phyloP scores from a whole-genome alignment of 2,329 filamentous ascomycete species.

The Alternaria triticimaculans region DNA sequence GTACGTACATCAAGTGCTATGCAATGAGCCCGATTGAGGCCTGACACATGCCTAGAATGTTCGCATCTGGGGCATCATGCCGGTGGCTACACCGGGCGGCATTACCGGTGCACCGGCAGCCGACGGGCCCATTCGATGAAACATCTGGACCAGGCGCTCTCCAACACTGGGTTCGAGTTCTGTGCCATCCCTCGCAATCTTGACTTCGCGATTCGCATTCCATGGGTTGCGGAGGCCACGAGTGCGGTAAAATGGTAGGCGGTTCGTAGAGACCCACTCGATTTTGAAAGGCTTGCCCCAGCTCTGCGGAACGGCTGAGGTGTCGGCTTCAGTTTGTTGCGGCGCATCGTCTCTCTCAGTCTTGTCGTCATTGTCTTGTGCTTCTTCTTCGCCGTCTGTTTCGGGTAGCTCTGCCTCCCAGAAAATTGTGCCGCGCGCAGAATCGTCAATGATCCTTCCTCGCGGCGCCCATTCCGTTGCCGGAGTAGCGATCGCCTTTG shows the following conservation, averaged over 20 bases:
- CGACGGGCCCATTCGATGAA: constrained; percentile 58
- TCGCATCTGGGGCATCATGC: constrained; percentile 39
- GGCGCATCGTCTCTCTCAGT: constrained; percentile 42
- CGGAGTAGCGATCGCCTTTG: constrained; percentile 80
- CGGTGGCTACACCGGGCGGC: constrained; percentile 27
- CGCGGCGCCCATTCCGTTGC: constrained; percentile 79
- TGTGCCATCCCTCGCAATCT: constrained; percentile 93
- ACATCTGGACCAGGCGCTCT: constrained; percentile 76
- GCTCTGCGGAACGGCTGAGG: constrained; percentile 59
- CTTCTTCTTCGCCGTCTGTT: constrained; percentile 51
- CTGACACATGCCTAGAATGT: constrained; percentile 26
- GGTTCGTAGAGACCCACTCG: constrained; percentile 84
- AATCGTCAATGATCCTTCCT: constrained; percentile 90
- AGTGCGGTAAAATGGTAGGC: constrained; percentile 87
- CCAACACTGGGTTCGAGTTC: constrained; percentile 87
- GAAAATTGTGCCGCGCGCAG: constrained; percentile 92
- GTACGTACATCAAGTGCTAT: constrained; percentile 8
- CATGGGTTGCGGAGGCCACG: constrained; percentile 87
- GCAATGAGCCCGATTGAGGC: constrained; percentile 2
- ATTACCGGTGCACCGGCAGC: constrained; percentile 29
- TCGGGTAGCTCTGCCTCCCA: constrained; percentile 82
- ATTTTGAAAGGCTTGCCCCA: constrained; percentile 93
- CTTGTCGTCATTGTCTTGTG: constrained; percentile 57
- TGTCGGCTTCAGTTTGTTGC: constrained; percentile 45
- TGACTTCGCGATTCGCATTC: constrained; percentile 95